These are phyloP conservation scores for Trametopsis cervina DNA, from an alignment of 768 basidiomycete species.

Conservation along the genomic window DNA sequence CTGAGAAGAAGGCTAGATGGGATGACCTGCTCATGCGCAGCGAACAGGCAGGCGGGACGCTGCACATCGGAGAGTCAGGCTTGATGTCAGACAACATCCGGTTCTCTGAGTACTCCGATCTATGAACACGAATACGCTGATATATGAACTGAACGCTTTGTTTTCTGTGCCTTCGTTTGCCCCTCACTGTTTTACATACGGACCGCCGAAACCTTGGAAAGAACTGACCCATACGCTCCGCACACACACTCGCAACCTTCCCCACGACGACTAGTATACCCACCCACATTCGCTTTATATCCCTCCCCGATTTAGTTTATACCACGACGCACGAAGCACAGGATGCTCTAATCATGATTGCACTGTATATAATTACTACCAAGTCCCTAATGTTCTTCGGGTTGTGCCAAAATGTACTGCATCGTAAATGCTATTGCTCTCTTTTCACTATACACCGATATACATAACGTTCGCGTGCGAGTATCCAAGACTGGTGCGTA, in stretches of 20 bases:
- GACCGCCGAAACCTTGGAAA: no score
- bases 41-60: conserved; percentile 64
- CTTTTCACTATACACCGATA: no score
- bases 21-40: conserved; percentile 61
- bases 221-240: neutral
- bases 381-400: neutral
- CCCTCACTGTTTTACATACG: neutral
- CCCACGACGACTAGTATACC: no score
- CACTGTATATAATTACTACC: neutral
- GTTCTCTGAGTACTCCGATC: conserved; percentile 26
- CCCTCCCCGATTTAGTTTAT: neutral
- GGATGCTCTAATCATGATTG: neutral
- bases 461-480: no score
- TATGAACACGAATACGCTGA: conserved; percentile 7
- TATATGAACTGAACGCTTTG: neutral
- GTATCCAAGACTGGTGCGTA: no score
- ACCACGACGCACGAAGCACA: neutral
- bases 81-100: conserved; percentile 36
- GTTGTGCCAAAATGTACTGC: no score
- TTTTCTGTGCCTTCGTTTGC: neutral
- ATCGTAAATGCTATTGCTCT: no score
- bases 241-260: no score
- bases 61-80: conserved; percentile 44
- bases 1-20: conserved; percentile 70
- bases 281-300: no score